Conservation (phyloP, 2,329 filamentous ascomycete genomes). For the Diatrype stigma region DNA sequence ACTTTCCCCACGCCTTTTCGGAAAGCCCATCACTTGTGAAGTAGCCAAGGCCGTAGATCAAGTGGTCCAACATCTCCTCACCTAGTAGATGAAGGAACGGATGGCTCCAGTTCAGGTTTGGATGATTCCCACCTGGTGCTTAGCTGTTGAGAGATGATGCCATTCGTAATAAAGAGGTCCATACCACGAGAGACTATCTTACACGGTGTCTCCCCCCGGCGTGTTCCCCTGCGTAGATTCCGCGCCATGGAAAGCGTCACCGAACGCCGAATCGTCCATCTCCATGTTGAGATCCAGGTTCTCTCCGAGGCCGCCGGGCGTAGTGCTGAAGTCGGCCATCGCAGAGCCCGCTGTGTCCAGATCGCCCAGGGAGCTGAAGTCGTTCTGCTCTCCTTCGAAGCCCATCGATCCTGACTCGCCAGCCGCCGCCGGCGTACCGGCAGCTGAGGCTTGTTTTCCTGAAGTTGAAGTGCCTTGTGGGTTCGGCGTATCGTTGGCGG, state of each 20-base stretch:
- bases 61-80: too few species aligned
- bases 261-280: constrained; percentile 75
- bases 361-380: constrained; percentile 61
- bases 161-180: too few species aligned
- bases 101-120: too few species aligned
- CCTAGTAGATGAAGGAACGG: too few species aligned
- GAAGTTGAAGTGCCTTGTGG: constrained; percentile 1
- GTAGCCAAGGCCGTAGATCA: too few species aligned
- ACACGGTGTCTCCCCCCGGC: constrained; percentile 25
- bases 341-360: constrained; percentile 70
- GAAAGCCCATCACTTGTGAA: too few species aligned
- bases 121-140: too few species aligned
- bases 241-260: constrained; percentile 72
- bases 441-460: constrained; percentile 37
- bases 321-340: constrained; percentile 58
- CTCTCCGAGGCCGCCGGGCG: constrained; percentile 50
- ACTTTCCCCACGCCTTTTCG: too few species aligned
- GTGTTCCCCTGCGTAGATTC: constrained; percentile 30
- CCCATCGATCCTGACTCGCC: constrained; percentile 32
- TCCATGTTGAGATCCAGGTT: constrained; percentile 60
- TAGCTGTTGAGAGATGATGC: too few species aligned
- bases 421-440: constrained; percentile 36
- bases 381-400: constrained; percentile 49
- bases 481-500: constrained; percentile 17
- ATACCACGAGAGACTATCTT: too few species aligned